Evolutionary conservation across 169 alveolate species (phyloP), one percentile per base, ranked within the genome.

Genomic region (Plasmodium reichenowi): DNA sequence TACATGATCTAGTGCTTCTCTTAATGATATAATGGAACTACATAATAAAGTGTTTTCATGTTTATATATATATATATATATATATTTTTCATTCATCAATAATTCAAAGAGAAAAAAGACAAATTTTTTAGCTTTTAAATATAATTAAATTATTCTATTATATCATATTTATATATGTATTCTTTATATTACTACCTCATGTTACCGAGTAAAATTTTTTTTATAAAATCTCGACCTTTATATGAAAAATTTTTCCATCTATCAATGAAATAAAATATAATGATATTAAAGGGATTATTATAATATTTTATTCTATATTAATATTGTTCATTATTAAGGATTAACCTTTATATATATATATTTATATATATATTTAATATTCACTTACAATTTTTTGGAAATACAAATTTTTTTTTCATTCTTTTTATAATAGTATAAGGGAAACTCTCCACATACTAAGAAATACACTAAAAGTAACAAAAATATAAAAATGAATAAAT

Each of bases 1-100:
- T 75, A 75, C 88, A 32, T 75, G 75, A 75, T 75, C 73, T 59
- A 75, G 74, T 32, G 74, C 88, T 63, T 75, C 88, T 54, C 62
- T 47, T 32, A 56, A 26, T 20, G 88, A 60, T 15, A 75, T 75
- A 73, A 75, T 75, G 12, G 88, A 75, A 67, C 88, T 75, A 22
- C 60, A 56, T 26, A 6, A 29, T 22, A 62, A 43, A 54, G 38
- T 43, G 48, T 29, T 15, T 17, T 73, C 10, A 52, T 8, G 17
- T 0, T 22, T 52, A 32, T 7, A 15, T 22, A 20, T 20, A 56
- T 47, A 47, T 73, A 29, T 43, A 63, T 26, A 56, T 73, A 29
- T 29, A 20, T 52, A 56, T 20, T 59, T 5, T 38, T 38, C 47
- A 38, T 38, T 4, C 47, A 38, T 38, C 47, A 38, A 38, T 38